Conservation (phyloP, 2,329 filamentous ascomycete genomes). For the Arthrobotrys sphaeroides region DNA sequence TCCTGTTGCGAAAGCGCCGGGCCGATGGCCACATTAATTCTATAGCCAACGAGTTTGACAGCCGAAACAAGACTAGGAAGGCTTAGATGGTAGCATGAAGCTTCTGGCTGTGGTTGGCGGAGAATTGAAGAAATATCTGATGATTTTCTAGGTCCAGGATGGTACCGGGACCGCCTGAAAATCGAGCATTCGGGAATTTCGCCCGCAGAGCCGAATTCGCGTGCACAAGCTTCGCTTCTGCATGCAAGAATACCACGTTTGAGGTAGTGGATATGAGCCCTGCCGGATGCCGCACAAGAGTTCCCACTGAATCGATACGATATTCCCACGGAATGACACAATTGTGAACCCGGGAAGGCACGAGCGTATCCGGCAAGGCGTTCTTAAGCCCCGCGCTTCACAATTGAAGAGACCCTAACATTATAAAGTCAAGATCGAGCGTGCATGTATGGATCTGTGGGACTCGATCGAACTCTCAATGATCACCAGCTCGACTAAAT, state of each 20-base stretch:
- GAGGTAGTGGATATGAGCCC: background rate
- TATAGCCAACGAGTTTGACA: too few species aligned
- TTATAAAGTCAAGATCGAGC: background rate
- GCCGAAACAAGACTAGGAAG: background rate
- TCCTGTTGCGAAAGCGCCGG: background rate
- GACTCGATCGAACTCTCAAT: too few species aligned
- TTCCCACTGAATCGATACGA: background rate
- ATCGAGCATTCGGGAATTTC: conserved; percentile 18
- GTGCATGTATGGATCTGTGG: too few species aligned
- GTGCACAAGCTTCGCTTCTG: conserved; percentile 22
- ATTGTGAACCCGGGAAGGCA: background rate
- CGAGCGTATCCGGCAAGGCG: background rate
- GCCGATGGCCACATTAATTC: too few species aligned
- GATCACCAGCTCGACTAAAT: too few species aligned
- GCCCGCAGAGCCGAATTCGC: conserved; percentile 43
- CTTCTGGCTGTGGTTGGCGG: background rate
- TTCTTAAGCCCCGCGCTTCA: background rate
- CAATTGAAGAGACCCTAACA: background rate
- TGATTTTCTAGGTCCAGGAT: background rate
- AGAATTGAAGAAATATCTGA: background rate
- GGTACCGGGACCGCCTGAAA: background rate
- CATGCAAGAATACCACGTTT: background rate
- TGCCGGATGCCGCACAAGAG: background rate
- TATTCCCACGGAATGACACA: background rate
- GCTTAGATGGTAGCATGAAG: background rate